Evolutionary conservation across 2,329 filamentous ascomycete genomes (phyloP), one percentile per base, ranked within the genome.

Genomic region (Colletotrichum melonis): DNA sequence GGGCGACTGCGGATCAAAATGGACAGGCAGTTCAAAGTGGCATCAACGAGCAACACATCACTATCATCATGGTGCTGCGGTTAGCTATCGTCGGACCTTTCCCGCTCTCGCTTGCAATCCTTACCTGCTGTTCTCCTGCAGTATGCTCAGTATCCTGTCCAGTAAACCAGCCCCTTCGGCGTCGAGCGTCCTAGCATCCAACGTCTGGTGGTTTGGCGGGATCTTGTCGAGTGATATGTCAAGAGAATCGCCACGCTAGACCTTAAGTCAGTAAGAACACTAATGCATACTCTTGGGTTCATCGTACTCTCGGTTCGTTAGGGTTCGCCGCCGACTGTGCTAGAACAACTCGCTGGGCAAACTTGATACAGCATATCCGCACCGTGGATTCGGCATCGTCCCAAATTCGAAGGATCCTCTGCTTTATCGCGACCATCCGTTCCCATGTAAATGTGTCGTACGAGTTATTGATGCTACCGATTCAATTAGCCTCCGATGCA

Each of bases 321-420:
- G 94, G 93, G 72, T 92, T 85, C 59, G 94, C 94, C n/a, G 92
- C 92, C 12, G 95, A 98, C 83, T 99, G 96, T 22, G 95, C 94
- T 76, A 98, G 90, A 57, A 99, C 93, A 57, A 98, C 94, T 75
- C 94, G 92, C 85, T 99, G 96, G 49, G 95, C 93, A 82, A 99
- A 99, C 83, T 99, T 99, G 88, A 98, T 93, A 85, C 97, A 98
- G 87, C 95, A 97, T 81, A 98, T 92, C 78, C 92, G 92, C 75
- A 98, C 90, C 3, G 94, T 93, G 14, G 92, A 88, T 16, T 90
- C 86, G 22, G 94, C 92, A 56, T 87, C 89, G 78, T 98, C 96
- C 96, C 97, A 98, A 79, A 97, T 91, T 73, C 91, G 91, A 73
- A 99, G 84, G 77, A 99, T 97, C 78, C 92, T 93, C 68, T 93